Evolutionary conservation across 2,329 filamentous ascomycete genomes (phyloP).

Genomic region (Trichophyton benhamiae): DNA sequence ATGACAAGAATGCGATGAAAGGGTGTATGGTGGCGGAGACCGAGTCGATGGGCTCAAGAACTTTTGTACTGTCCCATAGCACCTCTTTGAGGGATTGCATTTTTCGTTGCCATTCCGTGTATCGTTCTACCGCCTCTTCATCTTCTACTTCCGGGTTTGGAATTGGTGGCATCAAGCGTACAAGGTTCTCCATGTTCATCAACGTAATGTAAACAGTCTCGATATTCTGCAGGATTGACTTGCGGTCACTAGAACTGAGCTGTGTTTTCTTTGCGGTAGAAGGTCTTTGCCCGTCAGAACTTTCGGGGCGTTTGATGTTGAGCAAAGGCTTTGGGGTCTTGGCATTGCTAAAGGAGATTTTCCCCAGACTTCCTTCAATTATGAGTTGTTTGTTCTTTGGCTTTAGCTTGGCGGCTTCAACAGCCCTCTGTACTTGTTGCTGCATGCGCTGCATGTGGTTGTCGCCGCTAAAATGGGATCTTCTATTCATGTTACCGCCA

Average conservation of each 20-base stretch:
- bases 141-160: slow-evolving; percentile 47
- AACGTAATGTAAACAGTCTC: slow-evolving; percentile 77
- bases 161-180: slow-evolving; percentile 62
- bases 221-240: slow-evolving; percentile 71
- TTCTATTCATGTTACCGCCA: slow-evolving; percentile 50
- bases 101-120: slow-evolving; percentile 67
- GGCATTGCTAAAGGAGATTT: slow-evolving; percentile 97
- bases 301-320: slow-evolving; percentile 83
- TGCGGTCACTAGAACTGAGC: slow-evolving; percentile 59
- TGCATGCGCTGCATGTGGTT: slow-evolving; percentile 99
- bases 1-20: slow-evolving; percentile 91
- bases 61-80: slow-evolving; percentile 78
- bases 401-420: slow-evolving; percentile 92
- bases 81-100: slow-evolving; percentile 60
- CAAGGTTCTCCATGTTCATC: slow-evolving; percentile 90
- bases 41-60: slow-evolving; percentile 76
- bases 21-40: slow-evolving; percentile 63
- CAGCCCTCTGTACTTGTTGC: slow-evolving; percentile 92
- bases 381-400: slow-evolving; percentile 97
- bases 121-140: slow-evolving; percentile 56
- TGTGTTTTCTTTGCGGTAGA: slow-evolving; percentile 31
- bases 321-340: slow-evolving; percentile 92
- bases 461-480: slow-evolving; percentile 71
- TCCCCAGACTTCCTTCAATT: slow-evolving; percentile 88
- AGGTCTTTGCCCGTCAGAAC: slow-evolving; percentile 45